Base-by-base conservation (phyloP, 495 filamentous ascomycete species). In the Poronia punctata region DNA sequence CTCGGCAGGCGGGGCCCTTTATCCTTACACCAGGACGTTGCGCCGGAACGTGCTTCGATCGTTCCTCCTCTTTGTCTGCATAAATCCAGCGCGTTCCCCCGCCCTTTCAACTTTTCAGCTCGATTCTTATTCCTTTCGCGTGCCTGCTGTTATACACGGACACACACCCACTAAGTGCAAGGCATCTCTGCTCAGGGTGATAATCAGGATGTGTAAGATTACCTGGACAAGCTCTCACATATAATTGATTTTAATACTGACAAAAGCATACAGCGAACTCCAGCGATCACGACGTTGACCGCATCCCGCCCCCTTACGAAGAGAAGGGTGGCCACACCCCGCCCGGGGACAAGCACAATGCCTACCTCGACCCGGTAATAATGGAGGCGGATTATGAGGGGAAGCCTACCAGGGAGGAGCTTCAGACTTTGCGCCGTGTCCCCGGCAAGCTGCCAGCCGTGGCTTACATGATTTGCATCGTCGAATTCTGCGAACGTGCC, bases 401-500 rank as follows among this genome's bases (percentile, higher is more conserved):
- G 20, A 63, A 64, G 38, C 78, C 78, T 2, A 79, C 76, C n/a
- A 67, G 71, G 16, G 72, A 79, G 36, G 77, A 84, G 32, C 50
- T 62, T 17, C 43, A 49, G 8, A 73, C 69, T 5, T 60, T 82
- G 7, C 76, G 78, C 34, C 71, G 74, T 46, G 67, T 82, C 11
- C 63, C 78, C 9, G 78, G 68, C 32, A 64, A 35, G 2, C 44
- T 79, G 7, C 73, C 74, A 6, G 19, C 65, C n/a, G 60, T 74
- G 12, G 65, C 74, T 22, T 79, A 74, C 38, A 44, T 72, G 2
- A 67, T 80, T 22, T 82, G 76, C 46, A 42, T 74, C 0, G 72
- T 80, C 21, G 77, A 79, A 41, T 76, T 80, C 47, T 75, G 72
- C 46, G 76, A 80, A 59, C 61, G 75, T 44, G 74, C 72, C 17